Evolutionary conservation across 257 asterid species (phyloP).

Genomic region (Solanum tarijense): DNA sequence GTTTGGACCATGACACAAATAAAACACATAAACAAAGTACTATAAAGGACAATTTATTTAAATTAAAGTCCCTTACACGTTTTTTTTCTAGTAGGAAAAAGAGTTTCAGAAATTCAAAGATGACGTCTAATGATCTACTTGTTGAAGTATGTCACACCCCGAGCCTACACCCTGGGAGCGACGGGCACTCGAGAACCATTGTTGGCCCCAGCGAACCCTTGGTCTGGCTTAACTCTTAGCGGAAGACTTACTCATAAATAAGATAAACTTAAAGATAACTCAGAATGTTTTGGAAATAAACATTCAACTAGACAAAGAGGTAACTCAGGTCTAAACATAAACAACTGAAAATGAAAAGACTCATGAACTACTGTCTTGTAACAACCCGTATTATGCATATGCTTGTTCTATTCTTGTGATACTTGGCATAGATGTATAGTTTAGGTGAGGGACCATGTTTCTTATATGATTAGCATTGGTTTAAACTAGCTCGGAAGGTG

Average conservation of each 20-base stretch:
- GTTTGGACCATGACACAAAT: background rate
- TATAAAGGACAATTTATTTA: background rate
- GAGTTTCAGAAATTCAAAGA: background rate
- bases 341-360: too few relatives aligned
- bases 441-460: too few relatives aligned
- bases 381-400: too few relatives aligned
- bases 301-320: too few relatives aligned
- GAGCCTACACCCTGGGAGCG: background rate
- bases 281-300: too few relatives aligned
- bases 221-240: background rate
- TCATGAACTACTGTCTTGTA: too few relatives aligned
- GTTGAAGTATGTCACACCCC: background rate
- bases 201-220: background rate
- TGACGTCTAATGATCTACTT: background rate
- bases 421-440: too few relatives aligned
- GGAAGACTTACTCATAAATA: background rate
- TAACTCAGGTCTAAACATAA: too few relatives aligned
- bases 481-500: too few relatives aligned
- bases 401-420: too few relatives aligned
- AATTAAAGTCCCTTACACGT: background rate
- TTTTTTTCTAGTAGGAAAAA: background rate
- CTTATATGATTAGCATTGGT: too few relatives aligned
- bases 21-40: background rate
- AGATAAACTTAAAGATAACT: too few relatives aligned
- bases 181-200: background rate